phyloP scores from a whole-genome alignment of 768 basidiomycete species.

The Dioszegia aurantiaca region DNA sequence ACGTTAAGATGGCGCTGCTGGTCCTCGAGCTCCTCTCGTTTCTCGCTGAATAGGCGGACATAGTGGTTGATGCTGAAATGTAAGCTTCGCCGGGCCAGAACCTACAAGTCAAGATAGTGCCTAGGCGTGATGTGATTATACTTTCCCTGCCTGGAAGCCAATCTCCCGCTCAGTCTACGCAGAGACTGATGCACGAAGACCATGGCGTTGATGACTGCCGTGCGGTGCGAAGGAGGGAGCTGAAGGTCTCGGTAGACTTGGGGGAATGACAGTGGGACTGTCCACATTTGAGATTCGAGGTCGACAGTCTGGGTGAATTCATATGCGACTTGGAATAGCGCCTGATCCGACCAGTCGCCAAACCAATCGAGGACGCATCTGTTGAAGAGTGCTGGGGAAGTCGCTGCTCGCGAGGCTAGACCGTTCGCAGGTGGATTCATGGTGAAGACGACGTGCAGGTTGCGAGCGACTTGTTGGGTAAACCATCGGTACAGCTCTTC shows the following conservation, averaged over 20 bases:
- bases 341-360: conserved; percentile 98
- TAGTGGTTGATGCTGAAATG: conserved; percentile 85
- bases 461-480: conserved; percentile 95
- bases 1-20: conserved; percentile 98
- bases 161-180: conserved; percentile 79
- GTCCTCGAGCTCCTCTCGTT: conserved; percentile 94
- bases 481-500: conserved; percentile 99
- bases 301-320: conserved; percentile 94
- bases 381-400: conserved; percentile 91
- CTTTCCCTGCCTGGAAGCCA: conserved; percentile 88
- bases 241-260: conserved; percentile 78
- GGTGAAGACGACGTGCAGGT: conserved; percentile 97
- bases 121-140: conserved; percentile 96
- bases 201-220: conserved; percentile 86
- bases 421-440: conserved; percentile 99
- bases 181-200: conserved; percentile 88
- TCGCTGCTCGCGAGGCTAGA: conserved; percentile 89
- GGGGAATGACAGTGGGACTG: conserved; percentile 77
- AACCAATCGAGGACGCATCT: conserved; percentile 99
- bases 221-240: conserved; percentile 83
- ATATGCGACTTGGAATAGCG: conserved; percentile 95
- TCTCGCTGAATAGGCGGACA: conserved; percentile 89
- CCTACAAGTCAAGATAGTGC: conserved; percentile 98
- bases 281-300: conserved; percentile 79
- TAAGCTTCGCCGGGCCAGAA: conserved; percentile 28